Base-by-base conservation (phyloP, 2,329 filamentous ascomycete species). In the Akanthomyces lecanii region DNA sequence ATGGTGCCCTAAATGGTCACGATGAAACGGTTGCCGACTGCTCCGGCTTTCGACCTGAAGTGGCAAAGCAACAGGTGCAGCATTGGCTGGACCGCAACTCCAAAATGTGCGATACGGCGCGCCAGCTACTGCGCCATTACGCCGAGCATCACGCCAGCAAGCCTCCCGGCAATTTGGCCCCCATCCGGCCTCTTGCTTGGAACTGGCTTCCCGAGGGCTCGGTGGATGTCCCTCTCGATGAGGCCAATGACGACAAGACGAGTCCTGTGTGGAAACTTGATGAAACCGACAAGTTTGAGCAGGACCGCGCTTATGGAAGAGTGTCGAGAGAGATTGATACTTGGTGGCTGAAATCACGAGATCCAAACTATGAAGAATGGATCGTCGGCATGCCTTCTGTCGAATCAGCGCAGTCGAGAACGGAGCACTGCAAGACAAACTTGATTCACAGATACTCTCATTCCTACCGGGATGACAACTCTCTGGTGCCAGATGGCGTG, bases 81-180 rank as follows among this genome's bases (percentile, higher is more conserved):
- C 82, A 88, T 70, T 89, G 86, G 86, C 76, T 88, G 18, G 81
- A 83, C 65, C 79, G 85, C 52, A 86, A 88, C 67, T 84, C 83
- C 0, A 78, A 77, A 59, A 82, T 86, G 75, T 87, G 84, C 66
- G 78, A 81, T 47, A 78, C 82, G 21, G 85, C 86, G 2, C 76
- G 78, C 33, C 75, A 76, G 6, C 78, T 87, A 3, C 77, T 88
- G 14, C 77, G 78, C 51, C 79, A 85, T 61, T 87, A 88, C 67
- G 78, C 80, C 44, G 72, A 81, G 48, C 79, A 79, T 11, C 76
- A 82, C 52, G 77, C 79, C 50, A 74, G 81, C 63, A 78, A 79
- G 21, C 78, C 79, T 3, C 80, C 80, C 0, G 82, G 83, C 16
- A 77, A 79, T 61, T 74, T 85, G 23, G 77, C 81, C 0, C 76